phyloP scores from a whole-genome alignment of 1,139 yeast species.

The Saccharomyces pastorianus region DNA sequence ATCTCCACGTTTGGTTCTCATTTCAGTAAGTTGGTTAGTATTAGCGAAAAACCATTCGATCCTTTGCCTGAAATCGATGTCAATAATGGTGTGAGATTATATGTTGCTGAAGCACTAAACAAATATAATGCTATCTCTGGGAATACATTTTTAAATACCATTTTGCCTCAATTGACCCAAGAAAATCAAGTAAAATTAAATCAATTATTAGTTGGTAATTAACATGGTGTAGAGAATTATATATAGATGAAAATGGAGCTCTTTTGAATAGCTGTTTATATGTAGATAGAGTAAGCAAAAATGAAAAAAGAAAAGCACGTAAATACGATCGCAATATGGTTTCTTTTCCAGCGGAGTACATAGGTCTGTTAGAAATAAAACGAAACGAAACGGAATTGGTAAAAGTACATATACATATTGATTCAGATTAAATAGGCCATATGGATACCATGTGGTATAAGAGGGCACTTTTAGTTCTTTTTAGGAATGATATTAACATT shows the following conservation, averaged over 20 bases:
- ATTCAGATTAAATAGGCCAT: background rate
- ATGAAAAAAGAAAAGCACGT: background rate
- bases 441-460: background rate
- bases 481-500: background rate
- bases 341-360: background rate
- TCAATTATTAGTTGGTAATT: slow-evolving; percentile 23
- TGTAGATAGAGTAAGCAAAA: background rate
- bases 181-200: slow-evolving; percentile 34
- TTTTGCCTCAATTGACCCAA: slow-evolving; percentile 33
- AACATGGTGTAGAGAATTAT: slow-evolving; percentile 20
- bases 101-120: slow-evolving; percentile 33
- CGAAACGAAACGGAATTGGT: background rate
- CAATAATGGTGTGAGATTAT: slow-evolving; percentile 32
- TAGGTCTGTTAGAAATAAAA: background rate
- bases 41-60: slow-evolving; percentile 55
- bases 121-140: slow-evolving; percentile 25
- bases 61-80: slow-evolving; percentile 50
- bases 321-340: background rate
- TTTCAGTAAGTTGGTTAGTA: slow-evolving; percentile 63
- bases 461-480: background rate
- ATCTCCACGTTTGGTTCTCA: slow-evolving; percentile 72
- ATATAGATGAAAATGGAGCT: background rate
- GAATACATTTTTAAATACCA: slow-evolving; percentile 22
- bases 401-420: background rate
- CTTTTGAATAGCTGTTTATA: background rate